Conservation (phyloP, 2,329 filamentous ascomycete genomes). For the Stachybotrys elegans region DNA sequence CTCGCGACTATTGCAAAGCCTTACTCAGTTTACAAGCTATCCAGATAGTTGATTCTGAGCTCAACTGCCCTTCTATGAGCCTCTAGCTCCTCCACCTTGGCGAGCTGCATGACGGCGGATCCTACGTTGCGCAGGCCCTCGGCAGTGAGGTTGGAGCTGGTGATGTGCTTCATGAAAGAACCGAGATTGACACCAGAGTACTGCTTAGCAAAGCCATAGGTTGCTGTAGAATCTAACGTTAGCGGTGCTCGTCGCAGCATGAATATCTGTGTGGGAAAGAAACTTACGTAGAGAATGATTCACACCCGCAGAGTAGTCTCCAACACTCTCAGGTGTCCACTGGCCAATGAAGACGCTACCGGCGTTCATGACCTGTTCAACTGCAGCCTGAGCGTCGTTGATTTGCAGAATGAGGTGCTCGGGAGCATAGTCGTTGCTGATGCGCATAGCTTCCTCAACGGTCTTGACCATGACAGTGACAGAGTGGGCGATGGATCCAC, state of each 20-base stretch:
- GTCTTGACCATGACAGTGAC: conserved; percentile 74
- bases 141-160: conserved; percentile 81
- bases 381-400: conserved; percentile 65
- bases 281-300: conserved; percentile 94
- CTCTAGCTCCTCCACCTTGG: conserved; percentile 89
- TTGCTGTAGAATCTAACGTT: conserved; percentile 52
- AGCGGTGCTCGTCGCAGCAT: conserved; percentile 7
- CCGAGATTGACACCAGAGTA: conserved; percentile 96
- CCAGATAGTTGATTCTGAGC: conserved; percentile 62
- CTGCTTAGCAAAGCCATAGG: conserved; percentile 96
- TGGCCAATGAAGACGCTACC: conserved; percentile 93
- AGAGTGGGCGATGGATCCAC: conserved; percentile 85
- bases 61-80: conserved; percentile 87
- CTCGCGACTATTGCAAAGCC: too few species aligned
- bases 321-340: conserved; percentile 97
- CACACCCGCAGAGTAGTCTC: conserved; percentile 95
- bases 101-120: conserved; percentile 86
- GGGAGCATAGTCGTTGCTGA: conserved; percentile 92
- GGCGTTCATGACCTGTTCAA: conserved; percentile 82
- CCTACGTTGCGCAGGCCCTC: conserved; percentile 84
- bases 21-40: too few species aligned
- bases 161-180: conserved; percentile 98
- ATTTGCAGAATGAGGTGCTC: conserved; percentile 95
- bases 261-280: background rate
- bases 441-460: conserved; percentile 66